phyloP scores from a whole-genome alignment of 352 stramenopile species.

The Albugo laibachii region DNA sequence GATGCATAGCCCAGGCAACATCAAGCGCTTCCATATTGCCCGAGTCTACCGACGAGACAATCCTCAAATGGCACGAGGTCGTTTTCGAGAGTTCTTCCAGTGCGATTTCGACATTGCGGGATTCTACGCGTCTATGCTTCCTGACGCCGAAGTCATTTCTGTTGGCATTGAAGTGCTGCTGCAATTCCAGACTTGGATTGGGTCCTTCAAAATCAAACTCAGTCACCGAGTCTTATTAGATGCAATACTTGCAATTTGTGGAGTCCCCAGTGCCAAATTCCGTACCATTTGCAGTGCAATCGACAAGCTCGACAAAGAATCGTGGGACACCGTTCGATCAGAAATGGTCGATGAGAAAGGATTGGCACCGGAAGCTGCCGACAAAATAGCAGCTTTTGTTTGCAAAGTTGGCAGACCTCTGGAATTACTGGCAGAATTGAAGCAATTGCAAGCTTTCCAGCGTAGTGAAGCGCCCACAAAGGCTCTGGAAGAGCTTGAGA shows the following conservation, averaged over 20 bases:
- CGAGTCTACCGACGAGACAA: conserved; percentile 95
- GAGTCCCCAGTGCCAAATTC: conserved; percentile 93
- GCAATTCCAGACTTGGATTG: conserved; percentile 59
- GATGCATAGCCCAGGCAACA: conserved; percentile 92
- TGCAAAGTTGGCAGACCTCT: conserved; percentile 73
- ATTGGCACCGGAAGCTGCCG: conserved; percentile 75
- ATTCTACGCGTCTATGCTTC: conserved; percentile 88
- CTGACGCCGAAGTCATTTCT: conserved; percentile 92
- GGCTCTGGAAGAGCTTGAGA: conserved; percentile 84
- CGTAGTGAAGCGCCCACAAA: conserved; percentile 64
- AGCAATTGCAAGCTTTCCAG: conserved; percentile 76
- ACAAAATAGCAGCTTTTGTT: conserved; percentile 91
- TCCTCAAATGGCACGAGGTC: conserved; percentile 82
- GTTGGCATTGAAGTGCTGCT: conserved; percentile 86
- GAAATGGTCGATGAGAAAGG: conserved; percentile 98
- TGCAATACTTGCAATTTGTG: conserved; percentile 94
- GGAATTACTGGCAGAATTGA: conserved; percentile 61
- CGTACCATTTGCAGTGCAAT: conserved; percentile 95
- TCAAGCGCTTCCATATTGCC: conserved; percentile 97
- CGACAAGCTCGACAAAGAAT: conserved; percentile 98
- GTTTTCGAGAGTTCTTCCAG: conserved; percentile 99
- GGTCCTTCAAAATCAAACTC: conserved; percentile 92
- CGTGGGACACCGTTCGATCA: conserved; percentile 73
- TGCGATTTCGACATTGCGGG: conserved; percentile 98
- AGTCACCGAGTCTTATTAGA: conserved; percentile 95